phyloP scores from a whole-genome alignment of 2,329 filamentous ascomycete species.

The Aspergillus alliaceus region DNA sequence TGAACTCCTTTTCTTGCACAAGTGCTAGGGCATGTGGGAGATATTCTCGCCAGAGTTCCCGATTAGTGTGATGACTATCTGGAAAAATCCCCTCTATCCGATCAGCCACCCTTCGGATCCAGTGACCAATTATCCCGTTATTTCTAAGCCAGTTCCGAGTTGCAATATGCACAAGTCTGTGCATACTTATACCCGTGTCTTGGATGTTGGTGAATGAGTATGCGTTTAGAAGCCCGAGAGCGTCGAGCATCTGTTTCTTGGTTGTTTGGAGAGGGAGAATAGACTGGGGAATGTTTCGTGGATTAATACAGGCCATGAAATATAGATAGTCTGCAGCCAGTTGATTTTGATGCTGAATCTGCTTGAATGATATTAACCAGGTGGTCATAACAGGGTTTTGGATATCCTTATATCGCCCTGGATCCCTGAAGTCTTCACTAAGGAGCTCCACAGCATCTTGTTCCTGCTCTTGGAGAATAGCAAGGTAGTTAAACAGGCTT shows the following conservation, averaged over 20 bases:
- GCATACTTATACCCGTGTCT: conserved; percentile 19
- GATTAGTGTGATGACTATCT: no score
- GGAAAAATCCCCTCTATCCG: no score
- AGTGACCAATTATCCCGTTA: conserved; percentile 2
- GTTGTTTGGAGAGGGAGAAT: conserved; percentile 28
- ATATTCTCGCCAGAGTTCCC: no score
- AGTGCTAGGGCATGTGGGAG: no score
- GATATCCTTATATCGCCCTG: conserved; percentile 5
- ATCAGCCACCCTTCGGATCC: background rate
- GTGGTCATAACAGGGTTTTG: no score
- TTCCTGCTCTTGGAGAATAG: conserved; percentile 6
- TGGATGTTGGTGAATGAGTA: conserved; percentile 5
- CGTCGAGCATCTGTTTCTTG: conserved; percentile 23
- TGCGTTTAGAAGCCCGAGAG: conserved; percentile 27
- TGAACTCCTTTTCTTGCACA: no score
- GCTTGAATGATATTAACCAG: conserved; percentile 10
- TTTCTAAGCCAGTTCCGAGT: conserved; percentile 24
- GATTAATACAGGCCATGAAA: no score
- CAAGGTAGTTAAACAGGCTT: no score
- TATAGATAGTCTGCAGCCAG: conserved; percentile 36
- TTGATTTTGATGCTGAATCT: conserved; percentile 20
- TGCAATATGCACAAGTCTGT: conserved; percentile 32
- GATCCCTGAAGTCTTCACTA: conserved; percentile 9
- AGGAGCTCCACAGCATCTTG: conserved; percentile 4
- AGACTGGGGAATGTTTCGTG: conserved; percentile 31